These are phyloP conservation scores for Salix suchowensis DNA, from an alignment of 345 rosid genomes.

Conservation along the genomic window DNA sequence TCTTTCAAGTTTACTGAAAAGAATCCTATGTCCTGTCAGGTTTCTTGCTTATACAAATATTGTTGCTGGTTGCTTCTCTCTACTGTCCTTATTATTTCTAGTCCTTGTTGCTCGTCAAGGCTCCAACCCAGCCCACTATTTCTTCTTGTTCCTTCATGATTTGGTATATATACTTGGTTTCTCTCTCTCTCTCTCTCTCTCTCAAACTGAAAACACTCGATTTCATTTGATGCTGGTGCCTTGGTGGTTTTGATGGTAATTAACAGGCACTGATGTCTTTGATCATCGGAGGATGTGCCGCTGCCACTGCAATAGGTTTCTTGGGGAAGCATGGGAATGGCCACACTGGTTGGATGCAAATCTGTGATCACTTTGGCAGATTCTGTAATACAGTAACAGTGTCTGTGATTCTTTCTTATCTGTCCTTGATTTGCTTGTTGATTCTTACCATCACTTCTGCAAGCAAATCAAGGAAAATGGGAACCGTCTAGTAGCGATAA, in stretches of 20 bases:
- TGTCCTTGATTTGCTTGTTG: constrained; percentile 32
- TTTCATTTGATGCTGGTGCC: not conserved
- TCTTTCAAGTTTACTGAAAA: not conserved
- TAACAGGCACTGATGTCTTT: constrained; percentile 42
- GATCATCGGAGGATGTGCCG: constrained; percentile 48
- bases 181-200: not conserved
- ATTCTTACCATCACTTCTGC: constrained; percentile 51
- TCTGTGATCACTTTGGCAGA: constrained; percentile 40
- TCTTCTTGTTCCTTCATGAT: constrained; percentile 48
- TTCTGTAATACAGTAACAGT: constrained; percentile 39
- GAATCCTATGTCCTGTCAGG: constrained; percentile 23
- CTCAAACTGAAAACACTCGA: no score
- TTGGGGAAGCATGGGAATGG: constrained; percentile 50
- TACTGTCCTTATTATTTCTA: constrained; percentile 33
- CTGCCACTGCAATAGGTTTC: constrained; percentile 49
- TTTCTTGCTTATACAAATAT: constrained; percentile 35
- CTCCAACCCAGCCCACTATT: constrained; percentile 20
- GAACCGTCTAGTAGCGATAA: no score
- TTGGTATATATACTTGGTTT: constrained; percentile 34
- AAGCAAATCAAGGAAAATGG: constrained; percentile 36
- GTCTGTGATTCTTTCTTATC: constrained; percentile 35
- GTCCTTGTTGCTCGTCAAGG: constrained; percentile 19
- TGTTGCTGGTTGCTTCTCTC: constrained; percentile 23
- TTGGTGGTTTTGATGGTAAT: not conserved
- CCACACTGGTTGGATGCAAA: constrained; percentile 62